Evolutionary conservation across 1,139 yeast genomes (phyloP).

Genomic region (Suhomyces wounanorum): DNA sequence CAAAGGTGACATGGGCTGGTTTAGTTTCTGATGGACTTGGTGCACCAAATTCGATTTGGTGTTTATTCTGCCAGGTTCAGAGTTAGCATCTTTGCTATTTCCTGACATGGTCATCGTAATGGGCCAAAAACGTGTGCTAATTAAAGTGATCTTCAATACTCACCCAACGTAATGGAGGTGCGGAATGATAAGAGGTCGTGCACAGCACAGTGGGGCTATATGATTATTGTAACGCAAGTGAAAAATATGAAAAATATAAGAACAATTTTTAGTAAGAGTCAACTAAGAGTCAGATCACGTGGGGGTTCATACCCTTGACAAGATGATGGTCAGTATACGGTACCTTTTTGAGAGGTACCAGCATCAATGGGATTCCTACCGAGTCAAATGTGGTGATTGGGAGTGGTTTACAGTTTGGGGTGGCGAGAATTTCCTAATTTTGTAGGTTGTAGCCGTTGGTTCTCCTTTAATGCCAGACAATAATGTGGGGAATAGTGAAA

Average conservation of each 20-base stretch:
- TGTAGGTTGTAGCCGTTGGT: too few species aligned
- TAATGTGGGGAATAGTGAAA: too few species aligned
- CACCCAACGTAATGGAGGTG: neutral
- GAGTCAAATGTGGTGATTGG: too few species aligned
- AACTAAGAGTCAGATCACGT: neutral
- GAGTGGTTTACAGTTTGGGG: too few species aligned
- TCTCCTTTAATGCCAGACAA: too few species aligned
- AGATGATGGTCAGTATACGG: too few species aligned
- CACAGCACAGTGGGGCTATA: neutral
- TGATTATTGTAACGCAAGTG: neutral
- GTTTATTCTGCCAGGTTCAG: neutral
- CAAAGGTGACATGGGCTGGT: conserved; percentile 39
- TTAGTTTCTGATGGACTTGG: conserved; percentile 18
- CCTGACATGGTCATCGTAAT: conserved; percentile 1
- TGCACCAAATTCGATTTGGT: conserved; percentile 5
- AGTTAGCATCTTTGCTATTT: neutral
- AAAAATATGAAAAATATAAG: neutral
- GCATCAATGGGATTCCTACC: too few species aligned
- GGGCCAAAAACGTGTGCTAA: conserved; percentile 8
- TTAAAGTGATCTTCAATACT: neutral
- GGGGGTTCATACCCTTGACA: neutral
- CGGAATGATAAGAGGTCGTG: conserved; percentile 1
- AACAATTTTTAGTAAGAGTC: neutral
- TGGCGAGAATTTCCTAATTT: too few species aligned
- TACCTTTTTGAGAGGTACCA: too few species aligned